Conservation (phyloP, 495 filamentous ascomycete genomes). For the Penicillium argentinense region DNA sequence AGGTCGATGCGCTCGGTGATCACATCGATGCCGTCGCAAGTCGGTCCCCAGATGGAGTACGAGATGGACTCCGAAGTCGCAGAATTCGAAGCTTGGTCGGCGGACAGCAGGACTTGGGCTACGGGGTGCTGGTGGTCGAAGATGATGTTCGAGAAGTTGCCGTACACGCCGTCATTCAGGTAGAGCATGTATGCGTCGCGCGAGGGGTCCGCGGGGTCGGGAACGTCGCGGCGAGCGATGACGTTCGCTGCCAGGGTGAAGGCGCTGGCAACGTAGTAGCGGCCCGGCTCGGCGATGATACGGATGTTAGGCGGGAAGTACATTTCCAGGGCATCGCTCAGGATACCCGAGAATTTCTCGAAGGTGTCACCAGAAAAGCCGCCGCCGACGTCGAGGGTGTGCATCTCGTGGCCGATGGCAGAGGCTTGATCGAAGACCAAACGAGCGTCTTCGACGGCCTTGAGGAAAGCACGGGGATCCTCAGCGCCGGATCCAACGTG, state of each 20-base stretch:
- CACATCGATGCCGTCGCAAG: constrained; percentile 95
- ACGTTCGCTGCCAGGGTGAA: constrained; percentile 92
- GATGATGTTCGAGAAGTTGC: constrained; percentile 98
- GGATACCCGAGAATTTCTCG: constrained; percentile 81
- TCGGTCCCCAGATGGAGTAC: constrained; percentile 98
- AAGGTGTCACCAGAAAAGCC: constrained; percentile 89
- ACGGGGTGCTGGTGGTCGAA: constrained; percentile 95
- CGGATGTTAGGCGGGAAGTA: constrained; percentile 84
- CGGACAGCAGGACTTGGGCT: constrained; percentile 73
- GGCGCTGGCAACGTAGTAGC: constrained; percentile 90
- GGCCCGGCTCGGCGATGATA: constrained; percentile 93
- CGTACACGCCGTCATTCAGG: constrained; percentile 94
- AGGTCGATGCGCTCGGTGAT: constrained; percentile 77
- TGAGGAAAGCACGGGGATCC: constrained; percentile 82
- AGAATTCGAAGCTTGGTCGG: constrained; percentile 51
- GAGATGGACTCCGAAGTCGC: constrained; percentile 44
- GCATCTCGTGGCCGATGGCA: constrained; percentile 72
- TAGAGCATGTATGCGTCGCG: constrained; percentile 88
- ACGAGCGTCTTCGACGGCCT: constrained; percentile 86
- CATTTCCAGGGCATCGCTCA: constrained; percentile 76
- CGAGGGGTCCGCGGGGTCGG: constrained; percentile 54
- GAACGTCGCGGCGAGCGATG: constrained; percentile 90
- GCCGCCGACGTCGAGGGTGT: constrained; percentile 91
- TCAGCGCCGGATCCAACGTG: constrained; percentile 96
- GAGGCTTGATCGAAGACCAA: constrained; percentile 85